Base-by-base conservation (phyloP, 2,329 filamentous ascomycete species). In the Penicillium crustosum region DNA sequence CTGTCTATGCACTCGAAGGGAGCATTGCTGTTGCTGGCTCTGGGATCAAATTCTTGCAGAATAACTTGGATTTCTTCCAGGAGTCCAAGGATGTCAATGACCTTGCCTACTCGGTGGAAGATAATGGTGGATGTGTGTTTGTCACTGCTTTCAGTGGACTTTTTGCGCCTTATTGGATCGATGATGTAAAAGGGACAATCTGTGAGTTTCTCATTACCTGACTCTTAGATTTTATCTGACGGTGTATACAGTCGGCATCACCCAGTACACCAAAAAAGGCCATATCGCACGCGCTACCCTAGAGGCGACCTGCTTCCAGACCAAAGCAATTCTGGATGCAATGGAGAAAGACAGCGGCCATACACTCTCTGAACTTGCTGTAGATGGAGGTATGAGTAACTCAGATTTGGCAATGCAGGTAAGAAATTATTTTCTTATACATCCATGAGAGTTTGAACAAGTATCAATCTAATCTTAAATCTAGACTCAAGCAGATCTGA, bases 121-220 rank as follows among this genome's bases (percentile, higher is more conserved):
- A 96, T 71, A 95, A 89, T 61, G 92, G 91, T 49, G 92, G 92
- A 10, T 88, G 92, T 53, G 86, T 93, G 13, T 87, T 96, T 68
- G 92, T 96, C 54, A 96, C 92, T 7, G 92, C 91, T 1, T 96
- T 96, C 73, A 92, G 89, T 72, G 92, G 92, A 45, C 83, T 96
- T 2, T 96, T 96, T 72, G 92, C 92, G 0, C 92, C 92, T 0
- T 96, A 96, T 75, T 96, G 92, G 92, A 93, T 96, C 61, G 91
- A 95, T 71, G 90, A 95, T 74, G 91, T 91, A n/a, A 89, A 92
- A 72, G 92, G 92, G 53, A 96, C 91, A 5, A 86, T 94, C 50
- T 93, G 84, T 86, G 78, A 77, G 82, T 76, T 13, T 49, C 19
- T 25, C 23, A 27, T 23, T 50, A 2, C 27, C 8, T 45, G 29